Percentiles rank a stretch among this genome's conserved stretches.
These are phyloP conservation scores for Sabuloglossum arenarium DNA, from an alignment of 495 filamentous ascomycete genomes.

Conservation along the genomic window DNA sequence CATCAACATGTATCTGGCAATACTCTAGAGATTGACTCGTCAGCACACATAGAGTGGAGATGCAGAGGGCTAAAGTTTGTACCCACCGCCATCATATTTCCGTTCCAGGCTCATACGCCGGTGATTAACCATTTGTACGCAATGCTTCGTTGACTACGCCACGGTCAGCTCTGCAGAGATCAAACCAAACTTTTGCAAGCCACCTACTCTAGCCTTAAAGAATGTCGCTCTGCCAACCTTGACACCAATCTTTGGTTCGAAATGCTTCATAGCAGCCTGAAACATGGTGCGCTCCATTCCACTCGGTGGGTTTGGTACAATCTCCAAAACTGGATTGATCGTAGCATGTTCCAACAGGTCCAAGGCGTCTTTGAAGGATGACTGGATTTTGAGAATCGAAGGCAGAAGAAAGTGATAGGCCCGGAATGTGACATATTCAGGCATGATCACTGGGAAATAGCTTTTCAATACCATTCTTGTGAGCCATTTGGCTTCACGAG, in stretches of 20 bases:
- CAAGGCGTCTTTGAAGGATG: constrained; percentile 33
- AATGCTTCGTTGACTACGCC: constrained; percentile 39
- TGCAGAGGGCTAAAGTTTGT: no score
- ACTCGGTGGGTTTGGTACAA: neutral
- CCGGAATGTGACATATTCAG: constrained; percentile 24
- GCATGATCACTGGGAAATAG: constrained; percentile 37
- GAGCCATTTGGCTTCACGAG: constrained; percentile 74
- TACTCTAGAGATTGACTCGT: no score
- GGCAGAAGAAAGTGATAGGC: constrained; percentile 36
- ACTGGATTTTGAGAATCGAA: constrained; percentile 42
- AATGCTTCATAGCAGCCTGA: constrained; percentile 19
- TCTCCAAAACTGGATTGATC: neutral
- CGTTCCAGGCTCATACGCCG: constrained; percentile 51
- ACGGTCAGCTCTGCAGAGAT: neutral
- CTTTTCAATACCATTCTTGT: constrained; percentile 64
- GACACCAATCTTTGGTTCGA: constrained; percentile 44
- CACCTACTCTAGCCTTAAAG: constrained; percentile 40
- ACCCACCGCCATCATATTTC: constrained; percentile 50
- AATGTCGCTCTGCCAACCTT: constrained; percentile 58
- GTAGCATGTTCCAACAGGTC: constrained; percentile 17
- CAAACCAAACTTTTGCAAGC: neutral
- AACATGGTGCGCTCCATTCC: neutral
- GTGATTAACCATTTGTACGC: constrained; percentile 34
- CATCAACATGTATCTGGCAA: constrained; percentile 67
- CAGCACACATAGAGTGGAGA: no score